Percentiles rank a stretch among this genome's conserved stretches.
These are phyloP conservation scores for Candida neerlandica DNA, from an alignment of 1,139 yeast species.

Conservation along the genomic window DNA sequence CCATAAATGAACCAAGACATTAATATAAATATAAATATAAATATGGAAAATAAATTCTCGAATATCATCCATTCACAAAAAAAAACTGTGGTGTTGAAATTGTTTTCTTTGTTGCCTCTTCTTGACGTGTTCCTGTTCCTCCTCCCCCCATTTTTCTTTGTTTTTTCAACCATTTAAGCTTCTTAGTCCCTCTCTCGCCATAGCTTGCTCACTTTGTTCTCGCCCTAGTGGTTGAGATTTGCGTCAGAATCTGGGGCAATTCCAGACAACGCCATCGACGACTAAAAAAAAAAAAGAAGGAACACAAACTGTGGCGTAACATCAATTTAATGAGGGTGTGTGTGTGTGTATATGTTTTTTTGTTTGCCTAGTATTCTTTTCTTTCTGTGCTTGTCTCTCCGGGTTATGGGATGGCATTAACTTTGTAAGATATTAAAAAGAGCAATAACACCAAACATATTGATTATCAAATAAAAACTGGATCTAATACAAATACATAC, in stretches of 20 bases:
- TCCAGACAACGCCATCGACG: neutral
- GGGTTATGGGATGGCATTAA: neutral
- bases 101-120: neutral
- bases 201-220: neutral
- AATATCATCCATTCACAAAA: neutral
- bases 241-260: neutral
- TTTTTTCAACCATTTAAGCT: neutral
- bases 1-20: neutral
- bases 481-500: neutral
- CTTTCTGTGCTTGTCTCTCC: neutral
- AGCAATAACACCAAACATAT: neutral
- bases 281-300: neutral
- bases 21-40: too few species aligned
- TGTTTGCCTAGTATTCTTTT: neutral
- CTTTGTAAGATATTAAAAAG: neutral
- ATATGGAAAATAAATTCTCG: neutral
- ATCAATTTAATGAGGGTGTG: neutral
- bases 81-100: slow-evolving; percentile 1
- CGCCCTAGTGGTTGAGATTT: neutral
- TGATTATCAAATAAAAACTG: neutral
- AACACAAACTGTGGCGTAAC: neutral
- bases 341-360: too few species aligned
- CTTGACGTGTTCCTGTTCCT: neutral
- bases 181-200: neutral
- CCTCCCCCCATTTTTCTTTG: neutral